phyloP scores from a whole-genome alignment of 148 eudicot genomes.

The Amaranthus palmeri region DNA sequence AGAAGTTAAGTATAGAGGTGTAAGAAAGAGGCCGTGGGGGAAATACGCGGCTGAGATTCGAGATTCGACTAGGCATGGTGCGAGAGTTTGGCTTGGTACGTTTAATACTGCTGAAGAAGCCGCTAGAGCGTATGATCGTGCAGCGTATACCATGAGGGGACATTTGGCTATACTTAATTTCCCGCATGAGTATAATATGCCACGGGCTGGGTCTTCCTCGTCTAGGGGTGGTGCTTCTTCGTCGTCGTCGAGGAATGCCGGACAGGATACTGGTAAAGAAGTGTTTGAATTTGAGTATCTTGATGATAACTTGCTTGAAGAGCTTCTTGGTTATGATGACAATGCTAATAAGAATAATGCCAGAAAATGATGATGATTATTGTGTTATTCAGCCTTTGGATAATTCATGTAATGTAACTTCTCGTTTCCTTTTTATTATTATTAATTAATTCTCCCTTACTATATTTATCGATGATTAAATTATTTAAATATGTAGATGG shows the following conservation, averaged over 20 bases:
- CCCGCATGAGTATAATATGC: constrained; percentile 59
- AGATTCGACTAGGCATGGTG: constrained; percentile 61
- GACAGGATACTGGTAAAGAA: constrained; percentile 10
- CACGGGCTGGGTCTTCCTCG: constrained; percentile 30
- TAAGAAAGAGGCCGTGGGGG: constrained; percentile 80
- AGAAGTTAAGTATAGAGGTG: constrained; percentile 67
- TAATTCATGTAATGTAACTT: too few relatives aligned
- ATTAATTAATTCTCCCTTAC: not conserved
- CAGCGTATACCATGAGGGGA: constrained; percentile 78
- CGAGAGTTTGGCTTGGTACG: constrained; percentile 78
- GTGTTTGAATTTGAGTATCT: constrained; percentile 67
- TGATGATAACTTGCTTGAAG: constrained; percentile 72
- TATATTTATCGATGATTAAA: too few relatives aligned
- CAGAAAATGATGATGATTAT: constrained; percentile 18
- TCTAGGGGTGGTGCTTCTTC: constrained; percentile 17
- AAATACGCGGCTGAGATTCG: constrained; percentile 84
- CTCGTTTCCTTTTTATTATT: not conserved
- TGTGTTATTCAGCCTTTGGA: too few relatives aligned
- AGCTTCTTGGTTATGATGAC: constrained; percentile 48
- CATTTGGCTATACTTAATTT: constrained; percentile 68
- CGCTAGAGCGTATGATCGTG: constrained; percentile 76
- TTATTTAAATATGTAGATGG: too few relatives aligned
- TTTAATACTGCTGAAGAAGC: constrained; percentile 77
- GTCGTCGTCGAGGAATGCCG: constrained; percentile 16
- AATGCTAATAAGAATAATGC: constrained; percentile 17